Evolutionary conservation across 305 asterid genomes (phyloP).

Genomic region (Fraxinus floribunda): DNA sequence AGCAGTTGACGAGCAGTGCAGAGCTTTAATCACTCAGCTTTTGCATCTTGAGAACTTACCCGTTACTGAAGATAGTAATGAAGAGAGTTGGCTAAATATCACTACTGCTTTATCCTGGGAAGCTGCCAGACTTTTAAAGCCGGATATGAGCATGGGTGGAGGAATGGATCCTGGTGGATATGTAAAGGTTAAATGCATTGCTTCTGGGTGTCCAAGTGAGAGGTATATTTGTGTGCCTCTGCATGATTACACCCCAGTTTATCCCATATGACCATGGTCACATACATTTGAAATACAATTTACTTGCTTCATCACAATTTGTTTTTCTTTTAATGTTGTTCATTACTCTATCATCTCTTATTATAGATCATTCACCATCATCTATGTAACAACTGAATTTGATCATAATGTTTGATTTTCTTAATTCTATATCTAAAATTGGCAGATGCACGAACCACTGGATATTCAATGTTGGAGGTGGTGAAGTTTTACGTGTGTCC

Average conservation of each 20-base stretch:
- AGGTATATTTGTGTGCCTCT: constrained; percentile 44
- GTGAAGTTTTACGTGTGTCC: background rate
- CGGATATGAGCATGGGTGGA: constrained; percentile 73
- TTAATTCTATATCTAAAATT: background rate
- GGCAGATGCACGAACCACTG: background rate
- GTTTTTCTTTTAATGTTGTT: constrained; percentile 1
- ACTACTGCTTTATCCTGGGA: constrained; percentile 70
- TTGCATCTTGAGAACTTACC: constrained; percentile 62
- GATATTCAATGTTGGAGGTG: constrained; percentile 13
- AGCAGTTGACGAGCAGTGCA: constrained; percentile 64
- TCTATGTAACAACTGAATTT: background rate
- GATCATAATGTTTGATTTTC: background rate
- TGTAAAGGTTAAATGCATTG: constrained; percentile 79
- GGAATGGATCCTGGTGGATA: constrained; percentile 93
- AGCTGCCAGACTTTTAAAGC: constrained; percentile 76
- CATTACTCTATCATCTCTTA: constrained; percentile 6
- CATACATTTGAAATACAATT: constrained; percentile 9
- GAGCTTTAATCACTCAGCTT: constrained; percentile 67
- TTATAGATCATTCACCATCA: background rate
- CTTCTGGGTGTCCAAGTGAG: constrained; percentile 66
- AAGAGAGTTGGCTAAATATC: constrained; percentile 71
- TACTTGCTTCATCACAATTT: background rate
- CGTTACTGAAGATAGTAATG: constrained; percentile 33
- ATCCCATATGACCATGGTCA: constrained; percentile 16
- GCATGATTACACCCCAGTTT: constrained; percentile 8